These are phyloP conservation scores for Calonectria leucothoes DNA, from an alignment of 2,329 filamentous ascomycete genomes.

Conservation along the genomic window DNA sequence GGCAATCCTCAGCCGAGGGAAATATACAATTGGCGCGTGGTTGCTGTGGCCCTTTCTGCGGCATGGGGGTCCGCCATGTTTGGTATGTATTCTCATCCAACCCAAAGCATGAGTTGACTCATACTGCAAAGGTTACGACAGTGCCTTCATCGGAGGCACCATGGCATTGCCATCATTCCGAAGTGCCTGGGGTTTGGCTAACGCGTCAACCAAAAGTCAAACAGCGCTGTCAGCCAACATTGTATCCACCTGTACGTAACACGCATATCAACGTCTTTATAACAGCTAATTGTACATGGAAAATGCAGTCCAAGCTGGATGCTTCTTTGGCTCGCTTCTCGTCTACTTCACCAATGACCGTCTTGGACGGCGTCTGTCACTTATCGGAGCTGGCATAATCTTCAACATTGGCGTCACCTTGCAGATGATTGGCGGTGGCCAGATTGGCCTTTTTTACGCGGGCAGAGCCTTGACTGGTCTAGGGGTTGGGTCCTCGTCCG, in stretches of 20 bases:
- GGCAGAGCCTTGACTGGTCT: constrained; percentile 65
- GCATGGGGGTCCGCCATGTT: constrained; percentile 26
- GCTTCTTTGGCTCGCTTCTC: constrained; percentile 65
- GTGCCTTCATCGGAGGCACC: constrained; percentile 26
- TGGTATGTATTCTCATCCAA: neutral
- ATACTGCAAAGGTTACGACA: constrained; percentile 16
- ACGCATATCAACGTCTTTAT: neutral
- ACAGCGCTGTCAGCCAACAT: constrained; percentile 19
- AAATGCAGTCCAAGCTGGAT: constrained; percentile 57
- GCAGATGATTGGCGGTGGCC: constrained; percentile 56
- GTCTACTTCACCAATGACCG: constrained; percentile 67
- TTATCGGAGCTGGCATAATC: constrained; percentile 62
- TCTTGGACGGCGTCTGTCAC: constrained; percentile 63
- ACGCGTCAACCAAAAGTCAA: neutral
- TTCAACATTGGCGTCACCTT: constrained; percentile 62
- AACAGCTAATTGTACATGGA: neutral
- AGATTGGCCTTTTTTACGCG: constrained; percentile 66
- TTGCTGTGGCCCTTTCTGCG: constrained; percentile 16
- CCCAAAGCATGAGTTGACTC: neutral
- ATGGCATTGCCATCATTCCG: constrained; percentile 22
- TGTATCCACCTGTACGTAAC: constrained; percentile 19
- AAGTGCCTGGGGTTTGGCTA: constrained; percentile 12
- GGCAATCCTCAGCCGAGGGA: constrained; percentile 13
- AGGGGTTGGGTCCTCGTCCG: constrained; percentile 61
- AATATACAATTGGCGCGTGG: constrained; percentile 26